Conservation (phyloP, 2,329 filamentous ascomycete genomes). For the Pleurostoma richardsiae region DNA sequence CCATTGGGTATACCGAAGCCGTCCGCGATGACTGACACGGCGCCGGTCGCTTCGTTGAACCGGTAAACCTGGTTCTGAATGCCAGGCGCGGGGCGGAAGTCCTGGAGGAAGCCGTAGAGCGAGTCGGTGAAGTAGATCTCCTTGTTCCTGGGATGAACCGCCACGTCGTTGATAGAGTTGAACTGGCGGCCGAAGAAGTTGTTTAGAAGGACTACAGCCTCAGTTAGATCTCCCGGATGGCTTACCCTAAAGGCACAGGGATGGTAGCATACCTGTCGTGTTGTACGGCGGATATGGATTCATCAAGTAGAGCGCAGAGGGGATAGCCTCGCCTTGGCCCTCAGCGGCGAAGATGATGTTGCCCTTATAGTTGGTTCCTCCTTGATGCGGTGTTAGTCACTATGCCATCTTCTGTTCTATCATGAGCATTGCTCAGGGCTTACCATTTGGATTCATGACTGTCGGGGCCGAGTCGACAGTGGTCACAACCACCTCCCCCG, state of each 20-base stretch:
- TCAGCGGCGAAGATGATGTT: slow-evolving; percentile 44
- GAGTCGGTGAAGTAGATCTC: slow-evolving; percentile 63
- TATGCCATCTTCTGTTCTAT: neutral
- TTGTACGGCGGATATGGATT: slow-evolving; percentile 43
- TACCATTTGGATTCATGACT: slow-evolving; percentile 47
- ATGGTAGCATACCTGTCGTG: slow-evolving; percentile 30
- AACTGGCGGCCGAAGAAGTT: slow-evolving; percentile 57
- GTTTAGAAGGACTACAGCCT: slow-evolving; percentile 40
- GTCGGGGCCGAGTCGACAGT: slow-evolving; percentile 34
- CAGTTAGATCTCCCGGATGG: slow-evolving; percentile 1
- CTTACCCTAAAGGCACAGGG: neutral
- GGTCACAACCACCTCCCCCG: slow-evolving; percentile 32
- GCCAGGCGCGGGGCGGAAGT: slow-evolving; percentile 48
- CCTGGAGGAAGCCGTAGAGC: slow-evolving; percentile 53
- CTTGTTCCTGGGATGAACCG: slow-evolving; percentile 45
- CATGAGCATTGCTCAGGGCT: neutral
- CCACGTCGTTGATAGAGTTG: slow-evolving; percentile 55
- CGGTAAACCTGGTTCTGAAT: slow-evolving; percentile 56
- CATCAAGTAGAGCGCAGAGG: slow-evolving; percentile 35
- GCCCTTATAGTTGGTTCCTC: slow-evolving; percentile 43
- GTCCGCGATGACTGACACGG: slow-evolving; percentile 51
- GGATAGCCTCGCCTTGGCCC: slow-evolving; percentile 37
- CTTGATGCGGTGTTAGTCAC: slow-evolving; percentile 16
- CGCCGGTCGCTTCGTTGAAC: slow-evolving; percentile 42
- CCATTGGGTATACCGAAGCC: slow-evolving; percentile 51